These are phyloP conservation scores for Tolypocladium album DNA, from an alignment of 2,329 filamentous ascomycete genomes.

Conservation along the genomic window DNA sequence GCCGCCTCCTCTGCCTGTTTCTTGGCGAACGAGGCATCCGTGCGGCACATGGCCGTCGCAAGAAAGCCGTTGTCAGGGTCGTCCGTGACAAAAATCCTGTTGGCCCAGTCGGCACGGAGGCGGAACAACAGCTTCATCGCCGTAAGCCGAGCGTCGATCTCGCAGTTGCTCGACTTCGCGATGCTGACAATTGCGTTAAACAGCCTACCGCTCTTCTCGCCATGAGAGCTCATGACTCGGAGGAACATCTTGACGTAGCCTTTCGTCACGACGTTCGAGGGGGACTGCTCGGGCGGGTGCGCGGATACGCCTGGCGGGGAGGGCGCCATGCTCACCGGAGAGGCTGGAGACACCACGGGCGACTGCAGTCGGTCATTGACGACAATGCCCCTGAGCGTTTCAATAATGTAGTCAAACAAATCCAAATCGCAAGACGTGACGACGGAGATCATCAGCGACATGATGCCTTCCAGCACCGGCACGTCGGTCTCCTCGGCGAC, in stretches of 20 bases:
- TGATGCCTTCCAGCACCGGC: constrained; percentile 51
- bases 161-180: constrained; percentile 46
- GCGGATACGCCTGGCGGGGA: constrained; percentile 8
- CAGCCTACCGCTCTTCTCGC: constrained; percentile 50
- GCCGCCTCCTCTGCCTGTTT: constrained; percentile 42
- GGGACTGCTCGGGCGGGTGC: constrained; percentile 32
- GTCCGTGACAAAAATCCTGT: constrained; percentile 61
- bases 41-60: constrained; percentile 61
- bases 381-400: constrained; percentile 40
- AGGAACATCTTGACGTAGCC: constrained; percentile 71
- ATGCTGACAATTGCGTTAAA: constrained; percentile 56
- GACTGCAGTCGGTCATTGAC: constrained; percentile 35
- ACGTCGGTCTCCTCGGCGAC: constrained; percentile 54
- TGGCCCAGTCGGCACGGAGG: constrained; percentile 70
- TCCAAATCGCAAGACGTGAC: constrained; percentile 46
- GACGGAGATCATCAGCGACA: constrained; percentile 54
- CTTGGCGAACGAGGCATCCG: constrained; percentile 38
- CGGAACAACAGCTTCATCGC: constrained; percentile 73
- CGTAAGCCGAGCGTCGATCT: constrained; percentile 59
- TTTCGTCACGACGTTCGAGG: constrained; percentile 59
- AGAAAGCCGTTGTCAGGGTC: constrained; percentile 64
- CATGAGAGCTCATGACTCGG: constrained; percentile 55
- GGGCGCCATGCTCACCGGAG: constrained; percentile 12
- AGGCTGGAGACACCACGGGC: constrained; percentile 21
- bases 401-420: constrained; percentile 48